Evolutionary conservation across 345 rosid species (phyloP).

Genomic region (Luvunga scandens): DNA sequence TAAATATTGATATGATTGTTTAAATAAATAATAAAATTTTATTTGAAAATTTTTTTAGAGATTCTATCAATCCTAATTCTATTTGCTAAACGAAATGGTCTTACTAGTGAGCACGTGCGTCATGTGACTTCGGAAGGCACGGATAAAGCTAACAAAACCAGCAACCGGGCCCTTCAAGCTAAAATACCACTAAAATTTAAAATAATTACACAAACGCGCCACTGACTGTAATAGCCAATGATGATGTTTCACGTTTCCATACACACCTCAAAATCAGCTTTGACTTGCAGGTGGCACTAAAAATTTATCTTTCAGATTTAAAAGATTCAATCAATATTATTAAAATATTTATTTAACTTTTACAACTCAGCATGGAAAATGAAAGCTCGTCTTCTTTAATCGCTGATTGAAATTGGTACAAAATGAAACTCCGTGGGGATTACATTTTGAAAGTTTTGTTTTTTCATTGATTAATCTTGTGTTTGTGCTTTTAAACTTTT

Average conservation of each 20-base stretch:
- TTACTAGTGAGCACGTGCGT: not conserved
- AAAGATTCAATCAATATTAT: not conserved
- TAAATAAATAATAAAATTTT: no score
- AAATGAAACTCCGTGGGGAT: not conserved
- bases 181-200: not conserved
- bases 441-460: not conserved
- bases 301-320: not conserved
- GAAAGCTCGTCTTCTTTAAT: not conserved
- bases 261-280: not conserved
- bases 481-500: not conserved
- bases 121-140: not conserved
- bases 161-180: not conserved
- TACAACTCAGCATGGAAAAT: conserved; percentile 11
- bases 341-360: not conserved
- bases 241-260: not conserved
- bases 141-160: not conserved
- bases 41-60: no score
- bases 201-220: not conserved
- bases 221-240: not conserved
- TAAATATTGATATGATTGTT: no score
- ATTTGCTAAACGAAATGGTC: no score
- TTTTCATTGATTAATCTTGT: not conserved
- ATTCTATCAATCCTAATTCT: no score
- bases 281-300: conserved; percentile 11
- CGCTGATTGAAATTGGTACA: not conserved